phyloP scores from a whole-genome alignment of 208 protist genomes.

The Trypanosoma cruzi region DNA sequence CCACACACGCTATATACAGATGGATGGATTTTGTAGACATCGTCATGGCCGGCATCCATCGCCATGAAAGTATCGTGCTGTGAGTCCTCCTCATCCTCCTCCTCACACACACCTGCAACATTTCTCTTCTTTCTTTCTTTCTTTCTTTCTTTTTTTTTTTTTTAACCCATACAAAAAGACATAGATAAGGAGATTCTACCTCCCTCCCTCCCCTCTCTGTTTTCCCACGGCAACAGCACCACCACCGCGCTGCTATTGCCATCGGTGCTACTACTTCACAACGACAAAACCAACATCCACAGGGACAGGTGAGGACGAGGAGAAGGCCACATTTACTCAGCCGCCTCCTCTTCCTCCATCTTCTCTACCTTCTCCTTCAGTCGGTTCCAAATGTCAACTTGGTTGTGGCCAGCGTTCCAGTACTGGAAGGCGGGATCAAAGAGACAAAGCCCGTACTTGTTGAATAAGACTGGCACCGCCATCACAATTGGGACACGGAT shows the following conservation, averaged over 20 bases:
- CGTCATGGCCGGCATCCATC: no score
- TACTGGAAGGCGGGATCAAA: slow-evolving; percentile 69
- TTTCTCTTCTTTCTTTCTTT: slow-evolving; percentile 4
- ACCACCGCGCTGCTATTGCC: no score
- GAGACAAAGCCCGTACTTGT: slow-evolving; percentile 79
- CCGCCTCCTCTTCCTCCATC: slow-evolving; percentile 34
- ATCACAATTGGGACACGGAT: slow-evolving; percentile 86
- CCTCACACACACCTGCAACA: not conserved
- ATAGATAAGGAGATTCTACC: slow-evolving; percentile 8
- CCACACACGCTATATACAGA: no score
- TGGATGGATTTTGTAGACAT: no score
- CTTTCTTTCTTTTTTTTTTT: slow-evolving; percentile 18
- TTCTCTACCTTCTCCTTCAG: slow-evolving; percentile 75
- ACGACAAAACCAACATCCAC: slow-evolving; percentile 1
- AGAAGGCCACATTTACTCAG: slow-evolving; percentile 10
- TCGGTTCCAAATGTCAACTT: slow-evolving; percentile 84
- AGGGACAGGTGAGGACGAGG: not conserved
- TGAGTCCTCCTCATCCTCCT: no score
- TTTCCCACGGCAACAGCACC: no score
- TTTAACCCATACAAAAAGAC: slow-evolving; percentile 15
- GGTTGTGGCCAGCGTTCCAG: slow-evolving; percentile 88
- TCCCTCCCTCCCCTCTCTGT: no score
- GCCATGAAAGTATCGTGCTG: no score
- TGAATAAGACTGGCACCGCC: slow-evolving; percentile 77
- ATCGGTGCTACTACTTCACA: no score